phyloP scores from a whole-genome alignment of 805 yeast genomes.

The Peterozyma xylosa region DNA sequence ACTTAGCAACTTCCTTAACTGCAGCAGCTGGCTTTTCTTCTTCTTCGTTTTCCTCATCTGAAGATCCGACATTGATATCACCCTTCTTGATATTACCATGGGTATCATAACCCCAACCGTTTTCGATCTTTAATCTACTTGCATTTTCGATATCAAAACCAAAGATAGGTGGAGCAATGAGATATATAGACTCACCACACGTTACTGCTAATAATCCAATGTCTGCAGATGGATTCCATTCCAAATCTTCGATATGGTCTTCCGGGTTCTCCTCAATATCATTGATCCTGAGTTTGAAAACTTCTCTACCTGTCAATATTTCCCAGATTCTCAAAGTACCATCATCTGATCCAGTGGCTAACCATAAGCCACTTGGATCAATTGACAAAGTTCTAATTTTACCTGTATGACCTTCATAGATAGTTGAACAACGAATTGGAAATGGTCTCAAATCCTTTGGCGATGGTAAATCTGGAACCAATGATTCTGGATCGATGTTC shows the following conservation, averaged over 20 bases:
- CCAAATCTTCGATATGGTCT: slow-evolving; percentile 72
- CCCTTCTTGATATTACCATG: slow-evolving; percentile 28
- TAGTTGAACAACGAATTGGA: slow-evolving; percentile 85
- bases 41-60: slow-evolving; percentile 27
- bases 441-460: slow-evolving; percentile 96
- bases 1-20: slow-evolving; percentile 54
- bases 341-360: slow-evolving; percentile 97
- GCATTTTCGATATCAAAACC: slow-evolving; percentile 81
- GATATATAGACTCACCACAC: slow-evolving; percentile 72
- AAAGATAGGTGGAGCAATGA: slow-evolving; percentile 85
- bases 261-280: slow-evolving; percentile 49
- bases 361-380: slow-evolving; percentile 88
- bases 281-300: slow-evolving; percentile 49
- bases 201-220: slow-evolving; percentile 79
- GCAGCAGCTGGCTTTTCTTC: slow-evolving; percentile 15
- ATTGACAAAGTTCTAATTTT: slow-evolving; percentile 76
- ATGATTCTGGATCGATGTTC: slow-evolving; percentile 91
- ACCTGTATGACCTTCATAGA: slow-evolving; percentile 77
- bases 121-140: slow-evolving; percentile 72
- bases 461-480: slow-evolving; percentile 93
- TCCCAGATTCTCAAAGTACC: slow-evolving; percentile 98
- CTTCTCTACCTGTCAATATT: slow-evolving; percentile 89
- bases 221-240: slow-evolving; percentile 81
- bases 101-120: slow-evolving; percentile 83
- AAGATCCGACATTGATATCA: slow-evolving; percentile 28